Evolutionary conservation across 2,329 filamentous ascomycete genomes (phyloP), one percentile per base, ranked within the genome.

Genomic region (Diaporthe vexans): DNA sequence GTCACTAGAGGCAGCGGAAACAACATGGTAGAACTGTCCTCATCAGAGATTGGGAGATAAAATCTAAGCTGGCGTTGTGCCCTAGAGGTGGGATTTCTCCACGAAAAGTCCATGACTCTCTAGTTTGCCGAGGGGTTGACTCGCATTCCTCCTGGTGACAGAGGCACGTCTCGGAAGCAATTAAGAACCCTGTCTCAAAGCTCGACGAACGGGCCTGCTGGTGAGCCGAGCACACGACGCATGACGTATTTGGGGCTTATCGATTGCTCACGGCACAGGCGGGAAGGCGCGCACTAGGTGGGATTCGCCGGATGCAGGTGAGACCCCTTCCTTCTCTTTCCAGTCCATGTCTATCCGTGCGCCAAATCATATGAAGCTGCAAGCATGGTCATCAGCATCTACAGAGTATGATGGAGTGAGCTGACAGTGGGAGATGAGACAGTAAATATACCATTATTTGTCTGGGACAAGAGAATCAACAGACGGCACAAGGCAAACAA

Each of bases 281-380:
- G 63, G 63, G 63, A 54, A 68, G 63, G 48, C 63, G 37, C 48
- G 48, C 63, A 46, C 63, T 68, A 52, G 35, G 46, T 52, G 46
- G 63, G 46, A 52, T 52, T 52, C 63, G 63, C 46, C 63, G 63
- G 63, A 37, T 67, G 63, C 63, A 67, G 63, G 63, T 67, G 63
- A 67, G 63, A 67, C 29, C 63, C 63, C 48, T 40, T 54, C 63
- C 48, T 40, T 54, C 63, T 33, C 33, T 52, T 52, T 29, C 33
- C 46, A 54, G 26, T n/a, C 17, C 40, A 65, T 48, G 26, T 6
- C n/a, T 65, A 65, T 21, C 40, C 9, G 63, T 40, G 63, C 63
- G 48, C 63, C 33, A 54, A 35, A 40, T 29, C 48, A 26, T 54
- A 26, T 37, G 46, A 35, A 19, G 7, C 43, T 65, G 63, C 13